Evolutionary conservation across 768 basidiomycete species (phyloP).

Genomic region (Grammothele lineata): DNA sequence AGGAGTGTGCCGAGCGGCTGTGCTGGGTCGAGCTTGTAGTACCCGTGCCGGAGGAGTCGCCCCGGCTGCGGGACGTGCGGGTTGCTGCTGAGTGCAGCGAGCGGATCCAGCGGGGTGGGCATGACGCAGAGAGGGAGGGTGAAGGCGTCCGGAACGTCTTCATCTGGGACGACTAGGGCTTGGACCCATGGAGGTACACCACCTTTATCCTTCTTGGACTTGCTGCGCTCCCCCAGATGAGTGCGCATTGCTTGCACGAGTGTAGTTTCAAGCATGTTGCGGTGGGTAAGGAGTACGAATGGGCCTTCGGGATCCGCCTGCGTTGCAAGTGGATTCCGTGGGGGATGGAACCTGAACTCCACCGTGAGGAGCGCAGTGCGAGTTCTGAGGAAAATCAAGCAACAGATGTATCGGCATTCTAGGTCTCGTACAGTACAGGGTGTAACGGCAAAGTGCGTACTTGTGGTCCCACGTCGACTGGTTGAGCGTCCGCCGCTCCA

Average conservation of each 20-base stretch:
- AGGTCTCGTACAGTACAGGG: too few species aligned
- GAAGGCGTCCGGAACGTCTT: slow-evolving; percentile 54
- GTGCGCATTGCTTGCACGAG: slow-evolving; percentile 48
- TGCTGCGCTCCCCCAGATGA: slow-evolving; percentile 38
- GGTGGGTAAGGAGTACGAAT: slow-evolving; percentile 59
- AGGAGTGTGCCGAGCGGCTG: slow-evolving; percentile 46
- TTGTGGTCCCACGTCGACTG: slow-evolving; percentile 81
- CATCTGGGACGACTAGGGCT: slow-evolving; percentile 46
- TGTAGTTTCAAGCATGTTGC: slow-evolving; percentile 47
- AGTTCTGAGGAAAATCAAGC: slow-evolving; percentile 41
- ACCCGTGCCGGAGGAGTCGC: slow-evolving; percentile 30
- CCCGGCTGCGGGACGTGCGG: slow-evolving; percentile 16
- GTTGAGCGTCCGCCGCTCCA: slow-evolving; percentile 74
- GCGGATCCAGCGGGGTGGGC: slow-evolving; percentile 36
- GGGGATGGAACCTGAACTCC: slow-evolving; percentile 65
- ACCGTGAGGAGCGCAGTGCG: slow-evolving; percentile 65
- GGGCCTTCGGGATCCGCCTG: slow-evolving; percentile 36
- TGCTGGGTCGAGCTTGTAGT: slow-evolving; percentile 54
- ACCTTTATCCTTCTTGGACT: slow-evolving; percentile 39
- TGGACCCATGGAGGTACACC: slow-evolving; percentile 51
- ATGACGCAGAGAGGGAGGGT: slow-evolving; percentile 58
- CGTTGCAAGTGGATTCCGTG: slow-evolving; percentile 38
- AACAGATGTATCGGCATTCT: too few species aligned
- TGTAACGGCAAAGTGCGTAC: slow-evolving; percentile 40
- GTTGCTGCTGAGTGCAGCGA: slow-evolving; percentile 21